Evolutionary conservation across 805 yeast species (phyloP), one percentile per base, ranked within the genome.

Genomic region (Zygosaccharomyces rouxii): DNA sequence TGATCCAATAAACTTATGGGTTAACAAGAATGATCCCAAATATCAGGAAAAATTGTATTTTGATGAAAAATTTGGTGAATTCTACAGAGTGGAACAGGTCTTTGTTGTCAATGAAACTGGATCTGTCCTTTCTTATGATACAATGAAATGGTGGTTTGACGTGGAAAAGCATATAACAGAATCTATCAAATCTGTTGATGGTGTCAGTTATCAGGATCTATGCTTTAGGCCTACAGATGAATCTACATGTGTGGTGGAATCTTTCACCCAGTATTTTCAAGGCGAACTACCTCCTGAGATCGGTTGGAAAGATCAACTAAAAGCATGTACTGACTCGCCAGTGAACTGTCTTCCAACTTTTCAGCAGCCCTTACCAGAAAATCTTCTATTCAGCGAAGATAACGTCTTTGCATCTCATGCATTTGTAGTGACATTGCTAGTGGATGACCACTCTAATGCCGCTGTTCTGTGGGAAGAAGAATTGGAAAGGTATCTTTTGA

Each of bases 1-100:
- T 2, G 74, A 86, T 55, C 98, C 99, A 0, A 78, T 86, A 3
- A 80, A 83, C 52, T 70, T 92, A 26, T 92, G 99, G 99, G 98
- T 94, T 0, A 84, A 94, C 55, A 82, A 90, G 2, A 60, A 71
- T 18, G 85, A 94, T 7, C 80, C 78, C 3, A 89, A 89, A 10
- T 83, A 74, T 46, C 69, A 76, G 37, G 84, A 92, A 58, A 82
- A 83, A 58, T 70, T 73, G 47, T 81, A 72, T 56, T 92, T 81
- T 62, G 97, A 94, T 63, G 75, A 76, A 18, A 79, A 81, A 52
- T 92, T 92, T 67, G 97, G 97, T 0, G 96, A 95, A 33, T 92
- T 94, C 71, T 94, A 85, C 69, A 75, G 97, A 57, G 80, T 88
- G 4, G 92, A 89, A 59, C 98, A 92, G 67, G 69, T 88, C 0